These are phyloP conservation scores for Pugionium cornutum DNA, from an alignment of 345 rosid species.

Conservation along the genomic window DNA sequence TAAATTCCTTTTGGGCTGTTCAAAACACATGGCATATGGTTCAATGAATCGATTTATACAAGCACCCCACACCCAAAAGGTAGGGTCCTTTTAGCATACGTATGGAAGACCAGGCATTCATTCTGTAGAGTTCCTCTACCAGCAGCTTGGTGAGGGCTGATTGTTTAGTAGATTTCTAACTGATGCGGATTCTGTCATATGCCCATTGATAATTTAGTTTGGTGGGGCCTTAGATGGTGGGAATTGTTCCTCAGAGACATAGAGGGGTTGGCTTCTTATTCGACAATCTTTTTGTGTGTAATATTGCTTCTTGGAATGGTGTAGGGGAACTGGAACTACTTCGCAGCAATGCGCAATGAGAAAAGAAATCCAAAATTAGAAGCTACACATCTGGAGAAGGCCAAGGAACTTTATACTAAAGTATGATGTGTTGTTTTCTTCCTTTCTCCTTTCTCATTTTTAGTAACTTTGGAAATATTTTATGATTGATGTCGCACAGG, in stretches of 20 bases:
- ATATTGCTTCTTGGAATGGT: conserved; percentile 25
- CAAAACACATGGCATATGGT: not conserved
- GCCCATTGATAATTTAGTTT: not conserved
- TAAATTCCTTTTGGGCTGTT: conserved; percentile 11
- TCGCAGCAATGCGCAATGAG: conserved; percentile 96
- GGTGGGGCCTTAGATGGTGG: too few relatives aligned
- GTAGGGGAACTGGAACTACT: conserved; percentile 99
- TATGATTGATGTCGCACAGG: not conserved
- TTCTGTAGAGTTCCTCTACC: not conserved
- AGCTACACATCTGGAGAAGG: conserved; percentile 97
- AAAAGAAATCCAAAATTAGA: conserved; percentile 96
- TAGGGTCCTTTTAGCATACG: not conserved
- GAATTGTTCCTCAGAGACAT: too few relatives aligned
- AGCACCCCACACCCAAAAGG: not conserved
- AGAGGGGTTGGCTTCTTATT: not conserved
- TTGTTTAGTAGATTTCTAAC: not conserved
- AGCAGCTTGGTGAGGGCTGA: conserved; percentile 1
- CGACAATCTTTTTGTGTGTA: not conserved
- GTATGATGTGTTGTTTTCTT: conserved; percentile 40
- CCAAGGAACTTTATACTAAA: conserved; percentile 88
- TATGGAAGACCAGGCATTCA: not conserved
- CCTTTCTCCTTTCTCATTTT: conserved; percentile 18
- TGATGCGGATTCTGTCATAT: not conserved
- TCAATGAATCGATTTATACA: not conserved
- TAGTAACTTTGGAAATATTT: conserved; percentile 11